These are phyloP conservation scores for Juglanconis oblonga DNA, from an alignment of 2,329 filamentous ascomycete genomes.

Conservation along the genomic window DNA sequence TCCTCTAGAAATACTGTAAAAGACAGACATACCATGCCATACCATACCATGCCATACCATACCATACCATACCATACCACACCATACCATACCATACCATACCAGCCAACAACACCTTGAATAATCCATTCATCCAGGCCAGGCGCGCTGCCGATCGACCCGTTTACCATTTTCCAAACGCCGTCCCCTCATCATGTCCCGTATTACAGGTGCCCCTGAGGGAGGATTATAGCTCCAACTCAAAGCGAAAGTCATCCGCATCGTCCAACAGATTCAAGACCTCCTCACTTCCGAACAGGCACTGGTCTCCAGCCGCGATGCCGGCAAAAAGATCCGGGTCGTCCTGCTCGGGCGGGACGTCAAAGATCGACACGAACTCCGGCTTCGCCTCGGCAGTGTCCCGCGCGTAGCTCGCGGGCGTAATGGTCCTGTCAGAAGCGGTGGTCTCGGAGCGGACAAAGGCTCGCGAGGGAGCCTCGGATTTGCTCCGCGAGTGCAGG, in stretches of 20 bases:
- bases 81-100: background rate
- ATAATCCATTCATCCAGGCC: too few species aligned
- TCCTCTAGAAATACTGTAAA: background rate
- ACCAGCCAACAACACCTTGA: too few species aligned
- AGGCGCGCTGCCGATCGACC: background rate
- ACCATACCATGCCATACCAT: background rate
- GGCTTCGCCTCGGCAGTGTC: constrained; percentile 31
- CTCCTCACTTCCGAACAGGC: constrained; percentile 34
- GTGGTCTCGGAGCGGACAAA: constrained; percentile 33
- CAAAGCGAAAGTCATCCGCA: constrained; percentile 6
- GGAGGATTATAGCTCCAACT: constrained; percentile 5
- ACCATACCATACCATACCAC: background rate
- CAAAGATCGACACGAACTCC: constrained; percentile 58
- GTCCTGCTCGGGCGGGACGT: constrained; percentile 37
- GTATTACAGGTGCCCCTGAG: background rate
- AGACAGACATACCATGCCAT: background rate
- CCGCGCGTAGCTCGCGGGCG: constrained; percentile 41
- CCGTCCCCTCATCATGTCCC: background rate
- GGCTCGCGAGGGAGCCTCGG: constrained; percentile 18
- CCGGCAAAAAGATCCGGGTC: constrained; percentile 41
- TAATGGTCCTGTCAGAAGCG: constrained; percentile 43
- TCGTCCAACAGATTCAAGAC: background rate
- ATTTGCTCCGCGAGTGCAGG: constrained; percentile 30
- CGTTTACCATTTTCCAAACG: background rate
- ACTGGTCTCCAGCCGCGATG: constrained; percentile 41